These are phyloP conservation scores for Cryptococcus wingfieldii DNA, from an alignment of 1,284 basidiomycete species.

Conservation along the genomic window DNA sequence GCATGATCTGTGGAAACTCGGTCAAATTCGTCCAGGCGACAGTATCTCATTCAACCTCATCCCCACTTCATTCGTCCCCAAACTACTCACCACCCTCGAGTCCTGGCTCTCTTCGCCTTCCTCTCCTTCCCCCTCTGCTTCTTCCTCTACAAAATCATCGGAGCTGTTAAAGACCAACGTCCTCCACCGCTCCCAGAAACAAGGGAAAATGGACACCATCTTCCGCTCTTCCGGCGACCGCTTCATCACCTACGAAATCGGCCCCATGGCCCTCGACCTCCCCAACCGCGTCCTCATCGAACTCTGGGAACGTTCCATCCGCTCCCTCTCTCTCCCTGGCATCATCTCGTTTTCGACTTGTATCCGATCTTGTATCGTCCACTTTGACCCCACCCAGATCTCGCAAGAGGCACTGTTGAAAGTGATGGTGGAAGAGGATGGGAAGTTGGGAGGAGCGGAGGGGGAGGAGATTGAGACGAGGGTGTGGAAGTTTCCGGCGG, in stretches of 20 bases:
- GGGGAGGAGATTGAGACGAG: neutral
- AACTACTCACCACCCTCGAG: neutral
- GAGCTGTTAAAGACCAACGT: too few relatives aligned
- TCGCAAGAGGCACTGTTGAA: neutral
- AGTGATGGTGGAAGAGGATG: neutral
- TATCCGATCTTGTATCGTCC: neutral
- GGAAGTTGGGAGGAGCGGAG: neutral
- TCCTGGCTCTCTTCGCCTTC: neutral
- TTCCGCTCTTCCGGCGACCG: neutral
- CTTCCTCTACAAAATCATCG: neutral
- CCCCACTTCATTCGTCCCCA: neutral
- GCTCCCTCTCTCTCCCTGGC: neutral
- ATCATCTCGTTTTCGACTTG: neutral
- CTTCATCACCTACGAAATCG: neutral
- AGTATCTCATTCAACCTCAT: constrained; percentile 21
- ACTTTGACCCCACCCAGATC: constrained; percentile 1
- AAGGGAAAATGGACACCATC: neutral
- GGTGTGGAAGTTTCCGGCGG: neutral
- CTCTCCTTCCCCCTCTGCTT: neutral
- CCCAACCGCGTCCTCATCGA: neutral
- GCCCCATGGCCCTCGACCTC: neutral
- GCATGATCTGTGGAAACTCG: constrained; percentile 31
- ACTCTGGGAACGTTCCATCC: neutral
- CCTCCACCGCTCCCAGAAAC: neutral
- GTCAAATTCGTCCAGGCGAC: constrained; percentile 42